Conservation (phyloP, 73 alveolate genomes). For the Symbiodinium pilosum region DNA sequence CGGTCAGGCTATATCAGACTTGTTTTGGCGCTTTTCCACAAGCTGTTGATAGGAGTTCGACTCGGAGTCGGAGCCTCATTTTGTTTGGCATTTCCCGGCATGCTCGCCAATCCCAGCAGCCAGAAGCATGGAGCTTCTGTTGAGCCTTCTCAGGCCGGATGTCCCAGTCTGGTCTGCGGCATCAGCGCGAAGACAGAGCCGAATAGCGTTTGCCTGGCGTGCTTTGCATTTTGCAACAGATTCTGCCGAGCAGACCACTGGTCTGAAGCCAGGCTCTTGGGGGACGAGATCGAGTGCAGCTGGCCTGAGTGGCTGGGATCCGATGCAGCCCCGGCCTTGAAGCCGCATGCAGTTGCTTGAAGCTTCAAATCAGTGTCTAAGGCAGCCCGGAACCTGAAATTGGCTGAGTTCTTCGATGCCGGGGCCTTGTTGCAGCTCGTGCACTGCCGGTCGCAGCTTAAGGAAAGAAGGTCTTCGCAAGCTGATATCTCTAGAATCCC, state of each 20-base stretch:
- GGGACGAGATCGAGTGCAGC: constrained; percentile 74
- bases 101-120: no score
- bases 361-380: not conserved
- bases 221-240: no score
- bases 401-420: constrained; percentile 52
- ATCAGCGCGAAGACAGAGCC: not conserved
- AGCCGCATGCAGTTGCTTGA: not conserved
- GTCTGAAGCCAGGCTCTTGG: not conserved
- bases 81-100: no score
- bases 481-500: no score
- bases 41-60: not conserved
- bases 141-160: not conserved
- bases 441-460: no score
- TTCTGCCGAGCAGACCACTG: no score
- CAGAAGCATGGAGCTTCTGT: not conserved
- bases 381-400: constrained; percentile 25
- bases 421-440: no score
- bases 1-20: no score
- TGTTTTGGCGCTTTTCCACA: no score
- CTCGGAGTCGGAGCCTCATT: not conserved
- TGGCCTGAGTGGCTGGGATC: constrained; percentile 8
- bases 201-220: not conserved
- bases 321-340: not conserved
- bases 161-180: not conserved
- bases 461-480: not conserved